Evolutionary conservation across 2,329 filamentous ascomycete species (phyloP).

Genomic region (Verticillium zaregamsianum): DNA sequence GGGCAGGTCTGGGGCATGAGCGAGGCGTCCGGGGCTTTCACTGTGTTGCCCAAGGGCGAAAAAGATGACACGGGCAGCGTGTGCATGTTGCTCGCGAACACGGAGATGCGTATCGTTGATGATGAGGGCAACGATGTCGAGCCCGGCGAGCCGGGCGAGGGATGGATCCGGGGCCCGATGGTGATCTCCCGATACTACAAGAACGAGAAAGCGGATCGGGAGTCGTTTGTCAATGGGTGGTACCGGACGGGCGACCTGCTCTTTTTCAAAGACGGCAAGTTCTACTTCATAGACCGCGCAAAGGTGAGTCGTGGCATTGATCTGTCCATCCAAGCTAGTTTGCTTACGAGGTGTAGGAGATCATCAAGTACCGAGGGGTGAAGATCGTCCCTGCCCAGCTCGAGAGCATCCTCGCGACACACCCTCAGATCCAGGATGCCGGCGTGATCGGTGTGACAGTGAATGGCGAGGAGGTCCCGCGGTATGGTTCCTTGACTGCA

Average conservation of each 20-base stretch:
- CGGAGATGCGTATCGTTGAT: conserved; percentile 29
- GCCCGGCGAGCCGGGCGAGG: conserved; percentile 47
- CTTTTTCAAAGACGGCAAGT: conserved; percentile 62
- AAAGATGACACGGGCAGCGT: conserved; percentile 44
- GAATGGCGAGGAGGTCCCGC: neutral
- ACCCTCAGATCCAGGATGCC: conserved; percentile 46
- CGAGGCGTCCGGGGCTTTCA: conserved; percentile 49
- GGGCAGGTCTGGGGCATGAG: conserved; percentile 55
- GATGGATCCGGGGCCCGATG: conserved; percentile 63
- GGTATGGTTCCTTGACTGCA: neutral
- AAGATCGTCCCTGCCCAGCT: conserved; percentile 66
- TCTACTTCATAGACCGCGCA: conserved; percentile 77
- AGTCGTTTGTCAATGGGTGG: conserved; percentile 56
- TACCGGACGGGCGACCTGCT: conserved; percentile 81
- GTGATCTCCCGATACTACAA: conserved; percentile 65
- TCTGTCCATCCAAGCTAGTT: neutral
- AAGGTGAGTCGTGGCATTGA: conserved; percentile 40
- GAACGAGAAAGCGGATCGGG: conserved; percentile 60
- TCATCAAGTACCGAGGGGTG: conserved; percentile 56
- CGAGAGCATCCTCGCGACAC: conserved; percentile 38
- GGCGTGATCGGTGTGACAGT: conserved; percentile 53
- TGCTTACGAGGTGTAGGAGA: conserved; percentile 50
- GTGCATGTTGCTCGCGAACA: conserved; percentile 33
- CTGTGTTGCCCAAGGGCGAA: conserved; percentile 34
- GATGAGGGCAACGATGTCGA: conserved; percentile 34